phyloP scores from a whole-genome alignment of 768 basidiomycete genomes.

The Kwoniella sp. region DNA sequence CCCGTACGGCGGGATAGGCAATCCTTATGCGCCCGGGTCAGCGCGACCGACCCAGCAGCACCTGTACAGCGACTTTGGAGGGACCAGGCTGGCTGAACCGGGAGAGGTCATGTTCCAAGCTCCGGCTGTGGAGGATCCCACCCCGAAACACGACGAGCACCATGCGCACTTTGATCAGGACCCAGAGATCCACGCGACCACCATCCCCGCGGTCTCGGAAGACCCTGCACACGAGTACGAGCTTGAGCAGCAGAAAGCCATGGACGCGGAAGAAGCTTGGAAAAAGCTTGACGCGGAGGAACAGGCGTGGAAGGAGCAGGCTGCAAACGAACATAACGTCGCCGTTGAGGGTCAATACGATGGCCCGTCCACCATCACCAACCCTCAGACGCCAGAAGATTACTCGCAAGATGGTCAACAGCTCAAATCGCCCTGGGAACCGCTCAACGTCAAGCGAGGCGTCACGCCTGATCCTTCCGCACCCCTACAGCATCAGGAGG shows the following conservation, averaged over 20 bases:
- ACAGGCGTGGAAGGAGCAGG: constrained; percentile 14
- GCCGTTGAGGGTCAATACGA: neutral
- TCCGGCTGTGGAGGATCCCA: neutral
- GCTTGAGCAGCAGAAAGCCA: constrained; percentile 33
- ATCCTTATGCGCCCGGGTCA: neutral
- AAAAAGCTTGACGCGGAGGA: constrained; percentile 24
- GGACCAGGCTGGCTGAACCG: constrained; percentile 10
- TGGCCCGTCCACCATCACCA: neutral
- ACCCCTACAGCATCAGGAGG: neutral
- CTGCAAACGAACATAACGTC: constrained; percentile 5
- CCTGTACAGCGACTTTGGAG: constrained; percentile 33
- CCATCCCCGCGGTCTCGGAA: neutral
- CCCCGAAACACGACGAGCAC: neutral
- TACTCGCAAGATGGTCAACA: neutral
- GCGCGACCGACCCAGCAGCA: neutral
- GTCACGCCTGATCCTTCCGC: constrained; percentile 14
- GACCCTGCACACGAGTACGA: constrained; percentile 31
- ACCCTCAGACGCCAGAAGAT: constrained; percentile 7
- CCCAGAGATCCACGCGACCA: neutral
- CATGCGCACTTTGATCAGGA: neutral
- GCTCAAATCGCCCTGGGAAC: constrained; percentile 32
- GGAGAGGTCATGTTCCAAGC: constrained; percentile 17
- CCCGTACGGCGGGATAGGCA: constrained; percentile 32
- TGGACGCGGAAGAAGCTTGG: constrained; percentile 17
- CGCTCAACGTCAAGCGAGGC: constrained; percentile 32